Conservation (phyloP, 768 basidiomycete species). For the Psilocybe azurescens region DNA sequence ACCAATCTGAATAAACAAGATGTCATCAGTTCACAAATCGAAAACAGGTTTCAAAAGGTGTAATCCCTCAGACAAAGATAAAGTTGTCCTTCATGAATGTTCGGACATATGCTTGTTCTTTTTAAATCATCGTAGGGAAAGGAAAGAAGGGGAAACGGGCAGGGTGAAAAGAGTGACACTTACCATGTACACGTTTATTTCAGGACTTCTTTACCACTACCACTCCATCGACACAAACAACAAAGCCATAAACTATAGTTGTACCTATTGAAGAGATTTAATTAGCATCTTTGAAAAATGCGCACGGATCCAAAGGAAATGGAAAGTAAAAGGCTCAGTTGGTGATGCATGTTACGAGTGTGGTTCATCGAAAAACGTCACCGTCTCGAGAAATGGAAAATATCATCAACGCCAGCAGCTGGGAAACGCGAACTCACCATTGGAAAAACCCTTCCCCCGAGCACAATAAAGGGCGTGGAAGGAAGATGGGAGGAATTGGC, state of each 20-base stretch:
- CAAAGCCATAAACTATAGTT: no score
- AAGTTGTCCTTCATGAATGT: constrained; percentile 26
- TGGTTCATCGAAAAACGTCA: constrained; percentile 73
- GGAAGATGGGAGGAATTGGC: neutral
- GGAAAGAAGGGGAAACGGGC: constrained; percentile 16
- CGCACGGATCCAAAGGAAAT: neutral
- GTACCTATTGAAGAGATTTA: constrained; percentile 9
- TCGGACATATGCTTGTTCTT: constrained; percentile 35
- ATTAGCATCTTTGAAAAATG: neutral
- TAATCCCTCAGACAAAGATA: constrained; percentile 28
- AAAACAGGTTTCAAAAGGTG: neutral
- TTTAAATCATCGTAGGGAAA: constrained; percentile 26
- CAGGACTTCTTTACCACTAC: no score
- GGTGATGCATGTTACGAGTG: constrained; percentile 82
- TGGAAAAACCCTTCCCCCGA: neutral
- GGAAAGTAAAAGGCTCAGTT: constrained; percentile 44
- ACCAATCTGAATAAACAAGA: constrained; percentile 1
- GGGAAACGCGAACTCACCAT: constrained; percentile 36
- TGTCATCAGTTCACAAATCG: neutral
- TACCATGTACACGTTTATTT: neutral
- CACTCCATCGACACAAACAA: neutral
- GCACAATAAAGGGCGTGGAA: neutral
- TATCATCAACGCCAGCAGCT: constrained; percentile 59
- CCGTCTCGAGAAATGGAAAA: constrained; percentile 73
- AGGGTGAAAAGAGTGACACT: neutral